Conservation (phyloP, 148 eudicot genomes). For the Camellia lanceoleosa region DNA sequence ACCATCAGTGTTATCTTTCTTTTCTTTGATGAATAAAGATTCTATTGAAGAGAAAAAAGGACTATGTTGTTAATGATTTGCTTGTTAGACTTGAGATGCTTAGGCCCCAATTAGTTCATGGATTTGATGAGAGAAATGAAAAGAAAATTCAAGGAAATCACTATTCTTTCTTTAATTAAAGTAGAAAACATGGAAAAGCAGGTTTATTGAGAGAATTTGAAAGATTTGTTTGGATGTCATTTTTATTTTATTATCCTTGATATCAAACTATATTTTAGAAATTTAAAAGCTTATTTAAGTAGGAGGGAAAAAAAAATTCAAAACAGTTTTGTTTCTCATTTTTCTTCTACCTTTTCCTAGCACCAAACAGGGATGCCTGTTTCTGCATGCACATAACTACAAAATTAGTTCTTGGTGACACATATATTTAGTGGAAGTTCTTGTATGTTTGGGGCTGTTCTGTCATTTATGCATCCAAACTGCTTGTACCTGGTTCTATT, state of each 20-base stretch:
- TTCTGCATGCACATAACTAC: not conserved
- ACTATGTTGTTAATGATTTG: too few relatives aligned
- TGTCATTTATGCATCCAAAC: too few relatives aligned
- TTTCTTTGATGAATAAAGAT: too few relatives aligned
- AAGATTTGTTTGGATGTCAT: not conserved
- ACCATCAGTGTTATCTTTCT: too few relatives aligned
- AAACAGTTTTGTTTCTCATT: not conserved
- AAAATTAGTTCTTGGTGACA: not conserved
- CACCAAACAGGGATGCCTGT: not conserved
- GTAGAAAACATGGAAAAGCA: not conserved
- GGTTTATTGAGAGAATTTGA: not conserved
- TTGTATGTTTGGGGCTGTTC: not conserved
- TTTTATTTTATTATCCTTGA: not conserved
- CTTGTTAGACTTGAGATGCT: too few relatives aligned
- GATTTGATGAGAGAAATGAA: not conserved
- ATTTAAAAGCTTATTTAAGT: not conserved
- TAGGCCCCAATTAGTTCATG: not conserved
- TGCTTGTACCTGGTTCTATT: too few relatives aligned
- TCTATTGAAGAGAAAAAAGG: too few relatives aligned
- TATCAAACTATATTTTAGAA: not conserved
- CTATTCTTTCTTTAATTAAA: not conserved
- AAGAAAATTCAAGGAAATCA: not conserved
- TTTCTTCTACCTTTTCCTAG: not conserved
- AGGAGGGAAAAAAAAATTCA: not conserved
- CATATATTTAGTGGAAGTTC: not conserved